These are phyloP conservation scores for Hibiscus tridactylites DNA, from an alignment of 345 rosid species.

Conservation along the genomic window DNA sequence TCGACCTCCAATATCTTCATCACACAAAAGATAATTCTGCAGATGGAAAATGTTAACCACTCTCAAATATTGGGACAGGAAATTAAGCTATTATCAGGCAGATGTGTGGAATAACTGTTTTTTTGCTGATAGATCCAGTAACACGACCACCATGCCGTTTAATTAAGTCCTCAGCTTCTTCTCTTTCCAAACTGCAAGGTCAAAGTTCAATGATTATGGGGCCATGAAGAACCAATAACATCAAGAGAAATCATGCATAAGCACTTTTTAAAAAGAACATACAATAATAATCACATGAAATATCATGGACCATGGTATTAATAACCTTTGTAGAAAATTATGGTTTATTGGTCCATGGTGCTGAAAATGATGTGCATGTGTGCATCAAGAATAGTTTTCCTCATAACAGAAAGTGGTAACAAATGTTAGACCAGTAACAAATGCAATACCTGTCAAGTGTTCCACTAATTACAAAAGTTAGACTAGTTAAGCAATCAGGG, in stretches of 20 bases:
- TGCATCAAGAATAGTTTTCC: background rate
- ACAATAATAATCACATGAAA: background rate
- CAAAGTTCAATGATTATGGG: conserved; percentile 12
- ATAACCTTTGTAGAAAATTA: background rate
- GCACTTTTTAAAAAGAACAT: background rate
- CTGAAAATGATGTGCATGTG: background rate
- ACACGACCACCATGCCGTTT: conserved; percentile 92
- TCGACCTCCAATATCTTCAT: conserved; percentile 88
- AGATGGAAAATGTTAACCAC: conserved; percentile 22
- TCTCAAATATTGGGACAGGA: background rate
- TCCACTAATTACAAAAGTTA: conserved; percentile 95
- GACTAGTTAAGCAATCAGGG: conserved; percentile 76
- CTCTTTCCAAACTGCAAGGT: conserved; percentile 80
- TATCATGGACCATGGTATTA: background rate
- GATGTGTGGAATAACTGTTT: conserved; percentile 50
- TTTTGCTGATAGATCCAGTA: conserved; percentile 96
- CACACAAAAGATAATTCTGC: conserved; percentile 93
- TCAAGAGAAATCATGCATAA: conserved; percentile 2
- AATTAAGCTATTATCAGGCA: conserved; percentile 15
- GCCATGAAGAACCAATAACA: background rate
- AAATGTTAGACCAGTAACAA: conserved; percentile 1
- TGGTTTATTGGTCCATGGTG: background rate
- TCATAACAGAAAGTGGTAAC: conserved; percentile 1
- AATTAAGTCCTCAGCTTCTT: conserved; percentile 95
- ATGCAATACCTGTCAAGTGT: conserved; percentile 86